phyloP scores from a whole-genome alignment of 2,329 filamentous ascomycete species.

The Pseudonectria foliicola region DNA sequence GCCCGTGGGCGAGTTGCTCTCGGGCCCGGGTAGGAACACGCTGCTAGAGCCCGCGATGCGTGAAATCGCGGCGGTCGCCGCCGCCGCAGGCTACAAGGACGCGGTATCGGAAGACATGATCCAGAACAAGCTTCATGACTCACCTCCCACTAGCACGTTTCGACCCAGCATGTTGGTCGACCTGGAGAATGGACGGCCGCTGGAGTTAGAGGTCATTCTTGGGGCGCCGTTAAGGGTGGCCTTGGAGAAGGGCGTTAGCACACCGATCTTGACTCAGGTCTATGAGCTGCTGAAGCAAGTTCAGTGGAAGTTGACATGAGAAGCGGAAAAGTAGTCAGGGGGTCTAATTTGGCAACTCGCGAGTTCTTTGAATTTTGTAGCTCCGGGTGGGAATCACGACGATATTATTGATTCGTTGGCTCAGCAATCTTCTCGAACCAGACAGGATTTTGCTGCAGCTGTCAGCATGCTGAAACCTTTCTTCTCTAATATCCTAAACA shows the following conservation, averaged over 20 bases:
- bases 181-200: conserved; percentile 3
- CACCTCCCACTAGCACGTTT: conserved; percentile 2
- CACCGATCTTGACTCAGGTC: conserved; percentile 2
- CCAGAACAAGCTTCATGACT: conserved; percentile 3
- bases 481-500: too few species aligned
- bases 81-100: conserved; percentile 2
- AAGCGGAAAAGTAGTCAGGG: neutral
- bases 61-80: conserved; percentile 2
- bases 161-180: conserved; percentile 4
- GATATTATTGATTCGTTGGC: too few species aligned
- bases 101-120: conserved; percentile 3
- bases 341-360: neutral
- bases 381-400: too few species aligned
- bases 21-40: too few species aligned
- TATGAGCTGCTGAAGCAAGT: conserved; percentile 1
- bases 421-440: too few species aligned
- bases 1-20: conserved; percentile 4
- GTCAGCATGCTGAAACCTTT: too few species aligned
- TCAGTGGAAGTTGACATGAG: conserved; percentile 2
- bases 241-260: conserved; percentile 1
- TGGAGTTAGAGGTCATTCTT: conserved; percentile 4
- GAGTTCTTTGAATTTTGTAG: too few species aligned
- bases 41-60: conserved; percentile 5
- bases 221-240: conserved; percentile 2
- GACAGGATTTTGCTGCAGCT: too few species aligned